Evolutionary conservation across 768 basidiomycete species (phyloP), one percentile per base, ranked within the genome.

Genomic region (Lentinula aciculospora): DNA sequence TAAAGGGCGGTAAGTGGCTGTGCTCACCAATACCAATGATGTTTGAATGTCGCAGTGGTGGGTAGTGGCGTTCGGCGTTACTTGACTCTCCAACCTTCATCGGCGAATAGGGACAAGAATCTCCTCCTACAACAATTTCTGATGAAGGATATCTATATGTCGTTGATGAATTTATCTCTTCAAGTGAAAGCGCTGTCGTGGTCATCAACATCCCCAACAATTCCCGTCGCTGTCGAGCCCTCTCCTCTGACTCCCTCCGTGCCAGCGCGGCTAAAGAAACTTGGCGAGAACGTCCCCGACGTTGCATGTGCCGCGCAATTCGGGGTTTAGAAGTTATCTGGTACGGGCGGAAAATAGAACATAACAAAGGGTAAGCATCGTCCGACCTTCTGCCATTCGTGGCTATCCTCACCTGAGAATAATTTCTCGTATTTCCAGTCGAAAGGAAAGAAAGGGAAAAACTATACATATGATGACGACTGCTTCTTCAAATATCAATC

Each of bases 181-280:
- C 21, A 25, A 12, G 8, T 4, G 25, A 48, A 25, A 15, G 3
- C 29, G 27, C 29, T 17, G 47, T 17, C 47, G 47, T n/a, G n/a
- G 37, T 17, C 25, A 39, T 34, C 51, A n/a, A 17, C 45, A 9
- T 31, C 28, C 27, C 37, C 37, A 28, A 6, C 25, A 15, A 8
- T 12, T 10, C 13, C 21, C 23, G 17, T 36, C 46, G 25, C 23
- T 56, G 28, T 45, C 66, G 61, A 15, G 12, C 15, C 29, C 76
- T 72, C 51, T 80, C 76, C 19, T 77, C 74, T 6, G 75, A 75
- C 0, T 77, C 76, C 21, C 69, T 69, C 53, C 79, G 61, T 0
- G 77, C 78, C 21, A 77, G 63, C 1, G 81, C 79, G 40, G 72
- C 72, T 5, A 66, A 66, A 0, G 79, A 75, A 3, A 80, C 65